These are phyloP conservation scores for Angomonas ambiguus DNA, from an alignment of 208 protist species.

Conservation along the genomic window DNA sequence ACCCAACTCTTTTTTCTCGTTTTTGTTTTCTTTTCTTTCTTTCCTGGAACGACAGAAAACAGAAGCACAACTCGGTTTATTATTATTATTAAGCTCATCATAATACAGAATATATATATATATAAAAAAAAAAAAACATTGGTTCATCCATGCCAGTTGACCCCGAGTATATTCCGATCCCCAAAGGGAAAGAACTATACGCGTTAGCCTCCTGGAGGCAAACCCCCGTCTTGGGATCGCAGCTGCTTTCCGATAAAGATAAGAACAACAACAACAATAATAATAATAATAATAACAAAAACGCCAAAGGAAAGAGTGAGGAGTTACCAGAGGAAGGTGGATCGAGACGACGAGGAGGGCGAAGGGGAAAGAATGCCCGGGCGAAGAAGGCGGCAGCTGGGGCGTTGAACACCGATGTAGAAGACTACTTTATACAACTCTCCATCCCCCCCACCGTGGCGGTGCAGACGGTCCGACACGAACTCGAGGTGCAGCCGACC, in stretches of 20 bases:
- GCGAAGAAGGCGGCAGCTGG: too few species aligned
- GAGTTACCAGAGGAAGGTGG: too few species aligned
- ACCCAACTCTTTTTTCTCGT: constrained; percentile 8
- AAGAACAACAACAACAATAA: neutral
- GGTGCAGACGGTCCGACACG: constrained; percentile 39
- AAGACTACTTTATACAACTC: neutral
- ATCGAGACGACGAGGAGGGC: too few species aligned
- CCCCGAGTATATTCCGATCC: neutral
- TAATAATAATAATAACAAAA: constrained; percentile 11
- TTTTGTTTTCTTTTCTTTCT: constrained; percentile 12
- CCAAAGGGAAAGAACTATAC: neutral
- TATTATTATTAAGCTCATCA: neutral
- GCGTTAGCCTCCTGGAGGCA: neutral
- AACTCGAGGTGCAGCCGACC: constrained; percentile 40
- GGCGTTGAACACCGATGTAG: too few species aligned
- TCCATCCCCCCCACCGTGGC: constrained; percentile 5
- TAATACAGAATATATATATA: constrained; percentile 5
- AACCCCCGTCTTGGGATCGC: neutral
- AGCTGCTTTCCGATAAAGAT: neutral
- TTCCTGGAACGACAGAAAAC: neutral
- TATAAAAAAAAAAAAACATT: constrained; percentile 11
- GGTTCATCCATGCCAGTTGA: neutral
- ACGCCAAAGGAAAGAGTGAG: too few species aligned
- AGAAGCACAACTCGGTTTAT: neutral
- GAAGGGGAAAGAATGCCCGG: too few species aligned